Base-by-base conservation (phyloP, 108 stramenopile genomes). In the Conticribra guillardii region DNA sequence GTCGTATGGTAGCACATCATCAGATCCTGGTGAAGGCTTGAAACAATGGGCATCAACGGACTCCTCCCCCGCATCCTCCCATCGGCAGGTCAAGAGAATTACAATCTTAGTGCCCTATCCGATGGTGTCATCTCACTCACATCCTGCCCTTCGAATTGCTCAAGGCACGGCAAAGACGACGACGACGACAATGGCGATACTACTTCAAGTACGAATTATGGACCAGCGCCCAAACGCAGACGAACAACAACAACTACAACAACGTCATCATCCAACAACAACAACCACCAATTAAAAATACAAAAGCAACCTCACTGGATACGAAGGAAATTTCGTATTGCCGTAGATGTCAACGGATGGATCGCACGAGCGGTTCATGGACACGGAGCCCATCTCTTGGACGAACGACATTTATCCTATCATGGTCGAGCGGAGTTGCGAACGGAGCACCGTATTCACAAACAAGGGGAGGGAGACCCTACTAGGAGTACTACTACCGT, bases 351-450 rank as follows among this genome's bases (percentile, higher is more conserved):
- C 27, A 64, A 69, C 9, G 74, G 78, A 0, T 94, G 89, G 90
- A 86, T 94, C 18, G 76, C 89, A 24, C 60, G 69, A 1, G 90
- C 89, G 8, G 66, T 74, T 14, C 74, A 82, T 60, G 89, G 86
- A 1, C 62, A 76, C 64, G 87, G 88, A 9, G 75, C 73, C 0
- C 51, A 57, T 34, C 63, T 94, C 50, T 66, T 78, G 62, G 93
- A 94, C 63, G 90, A 89, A 44, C 72, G 89, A 2, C 85, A 89
- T 64, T 73, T 94, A 62, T 80, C 85, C 0, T 87, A 89, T 64
- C 87, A 83, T 64, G 93, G 93, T 17, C 54, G 90, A 56, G 81
- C 82, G 1, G 34, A 79, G 52, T 62, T 91, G 32, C 18, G 30
- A 73, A 18, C 54, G 71, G 68, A 54, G 30, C n/a, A n/a, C n/a